Base-by-base conservation (phyloP, 192 early-diverging fungal species). In the Bifiguratus adelaidae region DNA sequence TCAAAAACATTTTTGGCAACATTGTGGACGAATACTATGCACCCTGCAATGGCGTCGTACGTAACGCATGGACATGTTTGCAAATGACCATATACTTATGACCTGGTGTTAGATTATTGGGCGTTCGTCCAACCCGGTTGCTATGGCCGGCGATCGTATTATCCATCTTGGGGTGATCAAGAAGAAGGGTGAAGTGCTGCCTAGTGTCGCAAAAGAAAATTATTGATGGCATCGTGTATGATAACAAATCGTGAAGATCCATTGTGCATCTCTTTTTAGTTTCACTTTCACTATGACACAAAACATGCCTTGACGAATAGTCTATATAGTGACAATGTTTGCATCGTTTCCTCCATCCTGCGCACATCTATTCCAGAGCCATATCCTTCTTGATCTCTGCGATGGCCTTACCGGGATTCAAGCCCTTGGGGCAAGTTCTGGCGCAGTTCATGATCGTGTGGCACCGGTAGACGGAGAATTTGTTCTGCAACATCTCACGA, bases 381-480 rank as follows among this genome's bases (percentile, higher is more conserved):
- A 95, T 91, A 42, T 80, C 58, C 67, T 83, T 85, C 77, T 98
- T 98, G 67, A 98, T 94, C 73, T 91, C 70, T 29, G 95, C 85
- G 76, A 98, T 98, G 34, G 95, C 95, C 16, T 68, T 61, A 63
- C 95, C 95, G n/a, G 92, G 95, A 68, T 94, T 92, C 28, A 98
- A 76, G 35, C 92, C 92, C 84, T 98, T 98, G 54, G 95, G 95
- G 63, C 95, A 95, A 29, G 95, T 98, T 51, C 84, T 76, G 30
- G 91, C 73, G 63, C 95, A 95, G 83, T 98, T 92, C 94, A 95
- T 95, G 63, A 97, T 97, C 47, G 95, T 95, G 74, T 97, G 95
- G 83, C 95, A 97, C 37, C 91, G 86, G 78, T 95, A 97, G 4
- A 95, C 81, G n/a, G 88, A 88, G 82, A 92, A 94, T 24, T 88